Evolutionary conservation across 306 rosid genomes (phyloP).

Genomic region (Crataegus laevigata): DNA sequence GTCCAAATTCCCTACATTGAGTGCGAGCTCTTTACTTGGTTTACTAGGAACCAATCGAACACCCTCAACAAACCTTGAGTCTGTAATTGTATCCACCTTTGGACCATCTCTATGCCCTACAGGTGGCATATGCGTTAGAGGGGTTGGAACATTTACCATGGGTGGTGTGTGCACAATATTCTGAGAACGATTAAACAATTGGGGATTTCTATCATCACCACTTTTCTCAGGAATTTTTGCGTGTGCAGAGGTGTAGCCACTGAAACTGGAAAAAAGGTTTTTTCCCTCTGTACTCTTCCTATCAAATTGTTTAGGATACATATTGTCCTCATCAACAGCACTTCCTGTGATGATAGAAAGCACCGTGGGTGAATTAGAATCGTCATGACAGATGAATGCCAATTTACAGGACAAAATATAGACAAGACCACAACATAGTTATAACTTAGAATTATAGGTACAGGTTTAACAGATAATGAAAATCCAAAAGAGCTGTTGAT

Average conservation of each 20-base stretch:
- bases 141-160: constrained; percentile 43
- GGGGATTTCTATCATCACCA: constrained; percentile 41
- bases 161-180: constrained; percentile 32
- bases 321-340: constrained; percentile 36
- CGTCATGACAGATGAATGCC: background rate
- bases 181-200: constrained; percentile 37
- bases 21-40: constrained; percentile 41
- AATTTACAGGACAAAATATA: background rate
- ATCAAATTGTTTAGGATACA: constrained; percentile 45
- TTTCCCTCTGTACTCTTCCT: constrained; percentile 42
- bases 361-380: background rate
- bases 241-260: constrained; percentile 33
- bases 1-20: constrained; percentile 66
- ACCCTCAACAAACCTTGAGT: constrained; percentile 49
- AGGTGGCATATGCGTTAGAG: constrained; percentile 31
- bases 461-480: background rate
- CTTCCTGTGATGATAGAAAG: constrained; percentile 23
- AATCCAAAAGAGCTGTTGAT: background rate
- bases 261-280: constrained; percentile 38
- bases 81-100: constrained; percentile 40
- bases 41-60: constrained; percentile 40
- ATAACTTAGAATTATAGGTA: background rate
- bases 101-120: constrained; percentile 39
- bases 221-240: constrained; percentile 36
- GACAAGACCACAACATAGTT: background rate